Percentiles rank a stretch among this genome's conserved stretches.
Evolutionary conservation across 805 yeast species (phyloP).

Genomic region (Myxozyma mucilagina): DNA sequence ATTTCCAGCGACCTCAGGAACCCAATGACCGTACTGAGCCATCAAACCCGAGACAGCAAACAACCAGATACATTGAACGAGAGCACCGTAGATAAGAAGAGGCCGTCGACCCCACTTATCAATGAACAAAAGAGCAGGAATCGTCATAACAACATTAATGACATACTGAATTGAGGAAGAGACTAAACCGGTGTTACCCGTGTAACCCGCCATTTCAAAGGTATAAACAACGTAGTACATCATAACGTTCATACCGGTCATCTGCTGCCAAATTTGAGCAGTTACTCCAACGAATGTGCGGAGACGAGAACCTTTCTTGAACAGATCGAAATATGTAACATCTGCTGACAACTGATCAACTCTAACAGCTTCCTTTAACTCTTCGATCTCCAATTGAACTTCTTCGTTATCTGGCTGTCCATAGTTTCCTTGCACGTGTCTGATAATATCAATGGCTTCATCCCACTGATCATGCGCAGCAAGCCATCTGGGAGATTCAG

Average conservation of each 20-base stretch:
- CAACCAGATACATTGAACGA: constrained; percentile 26
- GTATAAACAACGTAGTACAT: constrained; percentile 68
- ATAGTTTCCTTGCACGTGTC: constrained; percentile 38
- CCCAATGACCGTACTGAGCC: constrained; percentile 32
- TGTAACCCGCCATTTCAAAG: constrained; percentile 46
- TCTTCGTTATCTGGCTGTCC: constrained; percentile 32
- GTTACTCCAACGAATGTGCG: constrained; percentile 55
- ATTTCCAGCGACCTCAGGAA: constrained; percentile 30
- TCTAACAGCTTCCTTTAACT: constrained; percentile 58
- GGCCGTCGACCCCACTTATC: constrained; percentile 68
- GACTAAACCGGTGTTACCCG: constrained; percentile 48
- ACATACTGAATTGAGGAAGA: constrained; percentile 64
- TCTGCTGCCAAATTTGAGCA: constrained; percentile 57
- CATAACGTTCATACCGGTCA: constrained; percentile 67
- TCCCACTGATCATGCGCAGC: constrained; percentile 52
- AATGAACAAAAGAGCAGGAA: constrained; percentile 61
- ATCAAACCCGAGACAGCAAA: constrained; percentile 33
- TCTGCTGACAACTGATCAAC: constrained; percentile 53
- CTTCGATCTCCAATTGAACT: constrained; percentile 57
- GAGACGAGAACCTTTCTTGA: constrained; percentile 50
- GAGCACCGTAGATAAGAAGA: constrained; percentile 36
- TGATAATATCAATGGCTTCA: constrained; percentile 45
- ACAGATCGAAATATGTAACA: constrained; percentile 48
- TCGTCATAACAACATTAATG: constrained; percentile 55
- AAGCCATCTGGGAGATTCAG: constrained; percentile 49